phyloP scores from a whole-genome alignment of 768 basidiomycete genomes.

The Tricholoma matsutake region DNA sequence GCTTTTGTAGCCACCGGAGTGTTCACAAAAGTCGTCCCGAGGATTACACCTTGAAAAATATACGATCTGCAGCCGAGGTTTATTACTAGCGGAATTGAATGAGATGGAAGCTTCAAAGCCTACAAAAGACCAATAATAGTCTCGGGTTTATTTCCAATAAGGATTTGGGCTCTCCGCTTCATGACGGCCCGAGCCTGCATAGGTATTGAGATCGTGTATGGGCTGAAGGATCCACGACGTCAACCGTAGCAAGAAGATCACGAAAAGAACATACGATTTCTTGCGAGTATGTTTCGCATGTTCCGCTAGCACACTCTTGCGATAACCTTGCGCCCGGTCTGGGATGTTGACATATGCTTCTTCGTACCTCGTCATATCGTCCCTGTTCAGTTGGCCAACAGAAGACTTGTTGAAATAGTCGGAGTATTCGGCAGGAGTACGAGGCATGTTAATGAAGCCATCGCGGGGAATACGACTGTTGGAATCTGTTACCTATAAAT shows the following conservation, averaged over 20 bases:
- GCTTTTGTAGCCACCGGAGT: conserved; percentile 39
- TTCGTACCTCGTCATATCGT: conserved; percentile 49
- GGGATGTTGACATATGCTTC: conserved; percentile 39
- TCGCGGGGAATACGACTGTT: conserved; percentile 45
- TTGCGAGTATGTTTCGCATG: conserved; percentile 37
- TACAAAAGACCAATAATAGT: conserved; percentile 32
- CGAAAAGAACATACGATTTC: neutral
- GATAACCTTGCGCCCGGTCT: conserved; percentile 39
- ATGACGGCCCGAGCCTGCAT: conserved; percentile 40
- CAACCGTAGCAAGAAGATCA: neutral
- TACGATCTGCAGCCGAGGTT: conserved; percentile 28
- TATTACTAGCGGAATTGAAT: neutral
- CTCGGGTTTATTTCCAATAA: conserved; percentile 28
- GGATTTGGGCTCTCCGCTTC: conserved; percentile 36
- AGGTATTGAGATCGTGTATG: conserved; percentile 33
- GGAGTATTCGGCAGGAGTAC: conserved; percentile 46
- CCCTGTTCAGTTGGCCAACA: conserved; percentile 32
- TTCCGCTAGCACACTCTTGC: conserved; percentile 45
- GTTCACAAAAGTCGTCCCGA: conserved; percentile 44
- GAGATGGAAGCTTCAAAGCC: conserved; percentile 2
- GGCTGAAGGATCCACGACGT: conserved; percentile 18
- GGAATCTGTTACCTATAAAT: conserved; percentile 43
- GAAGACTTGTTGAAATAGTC: conserved; percentile 32
- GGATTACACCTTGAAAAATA: conserved; percentile 16
- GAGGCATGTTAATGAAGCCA: conserved; percentile 34